Base-by-base conservation (phyloP, 495 filamentous ascomycete genomes). In the Venustampulla echinocandica region DNA sequence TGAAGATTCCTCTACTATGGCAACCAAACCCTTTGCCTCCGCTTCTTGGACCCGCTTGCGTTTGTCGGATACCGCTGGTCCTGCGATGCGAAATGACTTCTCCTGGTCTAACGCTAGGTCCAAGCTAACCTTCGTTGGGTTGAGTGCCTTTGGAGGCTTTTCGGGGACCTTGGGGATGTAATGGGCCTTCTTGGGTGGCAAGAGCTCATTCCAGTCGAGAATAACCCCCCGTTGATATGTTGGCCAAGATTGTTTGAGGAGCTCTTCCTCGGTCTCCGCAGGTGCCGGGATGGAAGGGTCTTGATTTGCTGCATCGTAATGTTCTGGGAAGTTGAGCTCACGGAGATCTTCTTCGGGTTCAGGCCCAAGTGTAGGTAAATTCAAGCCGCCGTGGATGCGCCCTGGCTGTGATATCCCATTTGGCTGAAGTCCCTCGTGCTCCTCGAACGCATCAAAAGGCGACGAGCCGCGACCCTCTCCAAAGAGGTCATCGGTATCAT, bases 41-140 rank as follows among this genome's bases (percentile, higher is more conserved):
- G 73, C 67, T 23, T 84, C 79, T 24, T 67, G 61, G 11, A 68
- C 61, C 30, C 69, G 68, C 58, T 85, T 81, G 44, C 64, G 59
- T 14, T 63, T 62, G 1, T 62, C 50, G 0, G 52, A 28, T 14
- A 52, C 63, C 0, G 69, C 63, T 17, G 76, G 69, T 1, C 75
- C 77, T 3, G 74, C 70, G 1, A 89, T 75, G 30, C 74, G 79
- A 61, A 98, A 98, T 9, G 71, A 64, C 49, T 84, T 82, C 52
- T 89, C 82, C 54, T 92, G 81, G 56, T 97, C 92, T 37, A 72
- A 70, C 3, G 80, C 79, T 10, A 96, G 64, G 47, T 97, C 92
- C 4, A 97, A 65, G 47, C 79, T 85, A 38, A 94, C 70, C 62
- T 97, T 99, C 10, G 83, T 88, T 0, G 88, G 87, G 11, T 87